Base-by-base conservation (phyloP, 2,329 filamentous ascomycete species). In the Phyllosticta capitalensis region DNA sequence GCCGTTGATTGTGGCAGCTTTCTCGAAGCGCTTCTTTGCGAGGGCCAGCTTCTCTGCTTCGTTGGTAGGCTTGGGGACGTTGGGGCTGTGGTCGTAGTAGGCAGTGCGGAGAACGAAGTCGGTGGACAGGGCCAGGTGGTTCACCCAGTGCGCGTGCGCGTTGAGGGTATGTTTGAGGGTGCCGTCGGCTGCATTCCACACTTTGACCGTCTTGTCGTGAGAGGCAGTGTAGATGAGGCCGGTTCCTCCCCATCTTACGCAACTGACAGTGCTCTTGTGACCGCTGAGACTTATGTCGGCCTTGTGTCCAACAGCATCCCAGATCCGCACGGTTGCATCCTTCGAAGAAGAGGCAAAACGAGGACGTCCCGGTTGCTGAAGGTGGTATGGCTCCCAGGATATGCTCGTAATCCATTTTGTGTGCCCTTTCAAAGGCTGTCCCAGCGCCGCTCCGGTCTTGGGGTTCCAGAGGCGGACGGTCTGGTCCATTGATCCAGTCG, bases 221-320 rank as follows among this genome's bases (percentile, higher is more conserved):
- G 89, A 95, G 20, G 71, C 68, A 0, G 73, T 75, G 65, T 75
- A 75, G 30, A 75, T 71, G 26, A 61, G 28, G 51, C 91, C 90
- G 1, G 85, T 88, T n/a, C 92, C 92, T 60, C 94, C 94, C 94
- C 94, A 99, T 66, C 87, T 86, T 3, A 97, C 90, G 71, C 92
- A 96, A 52, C 88, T 91, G 17, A 97, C 89, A 54, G 85, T 90
- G 52, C 86, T 86, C 76, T 91, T 94, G 78, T 99, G 94, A 2
- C 92, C 92, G 5, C 87, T 89, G 26, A 97, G 79, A 2, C 92
- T 88, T 67, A 88, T 85, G 67, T 96, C 90, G 1, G 89, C 89
- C 51, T 82, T 83, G 48, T 89, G 87, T 6, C 87, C 85, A 61
- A 91, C 86, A 30, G 87, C 87, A 62, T 92, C 83, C 91, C 92